Conservation (phyloP, 306 rosid genomes). For the Fragaria nilgerrensis region DNA sequence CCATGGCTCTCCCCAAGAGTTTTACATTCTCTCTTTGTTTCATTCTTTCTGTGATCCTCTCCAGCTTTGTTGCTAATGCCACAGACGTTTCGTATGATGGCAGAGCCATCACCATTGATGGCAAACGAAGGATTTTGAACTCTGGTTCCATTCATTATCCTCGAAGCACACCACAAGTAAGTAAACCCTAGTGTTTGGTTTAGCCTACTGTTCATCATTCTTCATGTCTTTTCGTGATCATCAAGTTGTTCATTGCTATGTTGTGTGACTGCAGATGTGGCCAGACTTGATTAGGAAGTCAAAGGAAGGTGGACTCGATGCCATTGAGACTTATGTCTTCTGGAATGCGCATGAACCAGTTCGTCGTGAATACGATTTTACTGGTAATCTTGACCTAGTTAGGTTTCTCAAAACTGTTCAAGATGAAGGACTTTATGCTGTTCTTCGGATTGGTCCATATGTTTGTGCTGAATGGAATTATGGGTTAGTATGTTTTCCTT, state of each 20-base stretch:
- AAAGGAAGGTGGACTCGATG: slow-evolving; percentile 52
- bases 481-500: slow-evolving; percentile 25
- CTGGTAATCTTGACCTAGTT: slow-evolving; percentile 34
- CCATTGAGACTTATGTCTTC: slow-evolving; percentile 56
- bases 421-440: slow-evolving; percentile 45
- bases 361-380: slow-evolving; percentile 45
- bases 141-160: slow-evolving; percentile 60
- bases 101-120: slow-evolving; percentile 49
- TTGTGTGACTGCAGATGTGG: slow-evolving; percentile 42
- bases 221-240: not conserved
- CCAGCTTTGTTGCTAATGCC: slow-evolving; percentile 5
- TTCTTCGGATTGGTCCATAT: slow-evolving; percentile 72
- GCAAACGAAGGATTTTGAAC: slow-evolving; percentile 32
- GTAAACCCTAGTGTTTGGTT: not conserved
- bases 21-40: not conserved
- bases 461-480: slow-evolving; percentile 68
- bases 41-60: not conserved
- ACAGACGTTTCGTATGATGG: slow-evolving; percentile 35
- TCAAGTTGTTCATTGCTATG: no score
- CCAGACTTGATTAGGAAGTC: slow-evolving; percentile 49
- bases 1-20: slow-evolving; percentile 11
- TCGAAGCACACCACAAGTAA: slow-evolving; percentile 53
- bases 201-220: not conserved
- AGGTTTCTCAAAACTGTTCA: slow-evolving; percentile 53
- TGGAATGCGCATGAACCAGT: slow-evolving; percentile 52